Conservation (phyloP, 495 filamentous ascomycete genomes). For the Achaetomiella virescens region DNA sequence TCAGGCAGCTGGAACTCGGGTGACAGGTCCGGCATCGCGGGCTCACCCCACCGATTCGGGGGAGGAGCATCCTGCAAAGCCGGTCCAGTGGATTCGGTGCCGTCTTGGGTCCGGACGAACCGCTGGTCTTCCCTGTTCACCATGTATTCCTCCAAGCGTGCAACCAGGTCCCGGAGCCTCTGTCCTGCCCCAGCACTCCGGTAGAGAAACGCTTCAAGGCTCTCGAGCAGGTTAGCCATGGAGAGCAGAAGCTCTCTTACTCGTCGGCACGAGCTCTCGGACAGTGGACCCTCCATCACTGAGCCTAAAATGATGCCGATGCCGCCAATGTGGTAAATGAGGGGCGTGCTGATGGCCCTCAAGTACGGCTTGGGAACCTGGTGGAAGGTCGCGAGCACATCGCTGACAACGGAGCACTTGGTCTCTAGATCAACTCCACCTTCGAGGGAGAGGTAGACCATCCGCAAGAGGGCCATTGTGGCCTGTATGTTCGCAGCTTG, state of each 20-base stretch:
- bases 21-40: conserved; percentile 7
- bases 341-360: conserved; percentile 45
- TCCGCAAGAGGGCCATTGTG: conserved; percentile 45
- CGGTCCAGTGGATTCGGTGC: neutral
- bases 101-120: neutral
- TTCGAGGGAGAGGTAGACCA: conserved; percentile 41
- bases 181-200: conserved; percentile 36
- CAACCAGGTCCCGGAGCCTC: conserved; percentile 39
- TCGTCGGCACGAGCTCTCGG: conserved; percentile 40
- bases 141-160: conserved; percentile 47
- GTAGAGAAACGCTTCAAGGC: conserved; percentile 39
- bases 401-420: conserved; percentile 43
- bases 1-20: conserved; percentile 17
- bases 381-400: conserved; percentile 42
- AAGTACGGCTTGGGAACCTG: conserved; percentile 41
- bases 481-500: conserved; percentile 51
- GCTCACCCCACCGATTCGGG: neutral
- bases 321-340: conserved; percentile 45
- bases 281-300: conserved; percentile 44
- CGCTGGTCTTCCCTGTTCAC: conserved; percentile 22
- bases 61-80: neutral
- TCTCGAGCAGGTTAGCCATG: conserved; percentile 46
- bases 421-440: conserved; percentile 34
- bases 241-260: conserved; percentile 41
- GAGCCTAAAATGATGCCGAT: conserved; percentile 47